These are phyloP conservation scores for Verticillium isaacii DNA, from an alignment of 2,329 filamentous ascomycete genomes.

Conservation along the genomic window DNA sequence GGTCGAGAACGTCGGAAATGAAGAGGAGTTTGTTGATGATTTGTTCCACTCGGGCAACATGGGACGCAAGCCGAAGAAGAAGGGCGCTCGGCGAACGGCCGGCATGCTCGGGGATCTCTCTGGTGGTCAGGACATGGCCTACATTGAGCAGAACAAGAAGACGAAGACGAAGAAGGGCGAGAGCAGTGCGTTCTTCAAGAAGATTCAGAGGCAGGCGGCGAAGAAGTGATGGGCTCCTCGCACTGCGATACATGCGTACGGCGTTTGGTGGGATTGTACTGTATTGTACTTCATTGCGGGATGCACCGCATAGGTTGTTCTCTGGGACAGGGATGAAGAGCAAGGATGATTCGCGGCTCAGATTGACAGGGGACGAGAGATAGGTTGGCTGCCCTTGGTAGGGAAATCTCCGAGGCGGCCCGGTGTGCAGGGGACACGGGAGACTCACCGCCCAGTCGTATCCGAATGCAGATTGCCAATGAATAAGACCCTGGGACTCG, in stretches of 20 bases:
- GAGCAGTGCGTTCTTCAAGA: conserved; percentile 60
- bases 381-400: neutral
- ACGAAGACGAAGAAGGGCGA: conserved; percentile 58
- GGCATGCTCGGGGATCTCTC: conserved; percentile 81
- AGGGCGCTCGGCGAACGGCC: conserved; percentile 68
- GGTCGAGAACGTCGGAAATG: conserved; percentile 74
- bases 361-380: neutral
- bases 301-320: neutral
- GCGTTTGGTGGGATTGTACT: neutral
- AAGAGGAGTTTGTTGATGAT: conserved; percentile 66
- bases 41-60: conserved; percentile 36
- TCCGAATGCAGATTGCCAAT: neutral
- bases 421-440: neutral
- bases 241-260: neutral
- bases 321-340: neutral
- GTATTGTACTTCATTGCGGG: neutral
- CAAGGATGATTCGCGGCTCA: neutral
- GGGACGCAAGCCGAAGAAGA: conserved; percentile 35
- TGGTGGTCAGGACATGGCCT: conserved; percentile 97
- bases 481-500: neutral
- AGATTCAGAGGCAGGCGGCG: conserved; percentile 55
- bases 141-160: conserved; percentile 75
- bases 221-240: conserved; percentile 6
- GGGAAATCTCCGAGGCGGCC: neutral
- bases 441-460: neutral